phyloP scores from a whole-genome alignment of 805 yeast genomes.

The Suhomyces tanzawaensis region DNA sequence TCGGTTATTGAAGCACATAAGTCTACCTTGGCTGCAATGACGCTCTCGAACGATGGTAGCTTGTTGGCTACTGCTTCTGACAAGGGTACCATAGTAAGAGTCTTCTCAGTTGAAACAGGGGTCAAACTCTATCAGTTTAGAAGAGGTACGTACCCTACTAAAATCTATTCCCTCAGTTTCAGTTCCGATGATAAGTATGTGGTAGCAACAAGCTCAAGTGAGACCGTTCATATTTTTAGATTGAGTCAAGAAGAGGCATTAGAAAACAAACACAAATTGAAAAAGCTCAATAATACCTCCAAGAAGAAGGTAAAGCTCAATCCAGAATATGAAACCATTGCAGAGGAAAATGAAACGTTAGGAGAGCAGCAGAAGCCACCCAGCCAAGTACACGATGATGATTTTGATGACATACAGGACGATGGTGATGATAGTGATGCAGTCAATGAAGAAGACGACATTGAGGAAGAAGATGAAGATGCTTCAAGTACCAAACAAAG shows the following conservation, averaged over 20 bases:
- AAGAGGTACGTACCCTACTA: conserved; percentile 83
- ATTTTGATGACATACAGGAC: conserved; percentile 12
- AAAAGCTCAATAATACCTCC: conserved; percentile 14
- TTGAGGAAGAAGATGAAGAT: conserved; percentile 23
- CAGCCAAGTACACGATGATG: conserved; percentile 15
- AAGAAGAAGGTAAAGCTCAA: conserved; percentile 9
- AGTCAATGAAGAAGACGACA: conserved; percentile 15
- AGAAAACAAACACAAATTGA: conserved; percentile 35
- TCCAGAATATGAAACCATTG: conserved; percentile 24
- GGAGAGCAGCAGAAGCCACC: conserved; percentile 13
- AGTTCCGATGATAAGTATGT: conserved; percentile 66
- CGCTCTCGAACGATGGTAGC: conserved; percentile 72
- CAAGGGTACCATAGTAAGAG: conserved; percentile 86
- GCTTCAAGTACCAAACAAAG: conserved; percentile 26
- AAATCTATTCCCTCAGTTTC: conserved; percentile 73
- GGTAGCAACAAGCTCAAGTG: conserved; percentile 84
- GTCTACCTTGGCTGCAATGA: conserved; percentile 63
- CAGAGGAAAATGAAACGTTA: conserved; percentile 22
- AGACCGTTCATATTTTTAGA: conserved; percentile 89
- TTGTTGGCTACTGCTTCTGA: conserved; percentile 85
- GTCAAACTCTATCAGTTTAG: conserved; percentile 68
- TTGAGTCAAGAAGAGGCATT: conserved; percentile 53
- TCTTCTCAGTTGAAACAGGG: conserved; percentile 69
- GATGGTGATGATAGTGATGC: conserved; percentile 17
- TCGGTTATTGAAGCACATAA: conserved; percentile 87